Base-by-base conservation (phyloP, 73 alveolate genomes). In the Paramecium octaurelia region DNA sequence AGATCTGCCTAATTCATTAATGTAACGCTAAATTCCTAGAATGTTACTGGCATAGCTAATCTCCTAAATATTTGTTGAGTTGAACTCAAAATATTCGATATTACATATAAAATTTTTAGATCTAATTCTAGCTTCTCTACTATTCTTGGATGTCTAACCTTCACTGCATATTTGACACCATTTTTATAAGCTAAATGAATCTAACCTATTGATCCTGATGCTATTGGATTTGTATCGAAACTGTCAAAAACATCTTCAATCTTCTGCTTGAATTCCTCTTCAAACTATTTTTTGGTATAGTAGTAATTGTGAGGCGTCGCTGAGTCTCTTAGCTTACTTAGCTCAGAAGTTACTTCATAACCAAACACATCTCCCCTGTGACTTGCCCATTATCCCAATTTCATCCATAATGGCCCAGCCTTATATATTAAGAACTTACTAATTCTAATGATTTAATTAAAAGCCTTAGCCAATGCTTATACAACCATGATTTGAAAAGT, bases 381-480 rank as follows among this genome's bases (percentile, higher is more conserved):
- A 46, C 91, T 80, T 18, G 91, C 91, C 91, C 91, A 80, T 48
- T 80, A 46, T 24, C 91, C 91, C 57, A 80, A 80, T 80, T 80
- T 80, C 76, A 80, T 80, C 91, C 91, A 80, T 42, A 80, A 48
- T 20, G 91, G 91, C 27, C 91, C 91, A 31, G 91, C 91, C 91
- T 80, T 24, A 44, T 42, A 43, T 27, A 24, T 23, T 21, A 24
- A 24, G 29, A 40, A 31, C 70, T 38, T 80, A 80, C 91, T 31
- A 31, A 14, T 29, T 80, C 91, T 80, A 80, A 23, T 14, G 91
- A 14, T 18, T 27, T 42, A 18, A 80, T 48, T 24, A 80, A 46
- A n/a, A 80, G 50, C 10, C 57, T 46, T 3, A 80, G 27, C 91
- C 91, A 80, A 42, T 44, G 46, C 31, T 40, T 27, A 24, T 42